Evolutionary conservation across 805 yeast genomes (phyloP), one percentile per base, ranked within the genome.

Genomic region (Saccharomycopsis oosterbeekiorum): DNA sequence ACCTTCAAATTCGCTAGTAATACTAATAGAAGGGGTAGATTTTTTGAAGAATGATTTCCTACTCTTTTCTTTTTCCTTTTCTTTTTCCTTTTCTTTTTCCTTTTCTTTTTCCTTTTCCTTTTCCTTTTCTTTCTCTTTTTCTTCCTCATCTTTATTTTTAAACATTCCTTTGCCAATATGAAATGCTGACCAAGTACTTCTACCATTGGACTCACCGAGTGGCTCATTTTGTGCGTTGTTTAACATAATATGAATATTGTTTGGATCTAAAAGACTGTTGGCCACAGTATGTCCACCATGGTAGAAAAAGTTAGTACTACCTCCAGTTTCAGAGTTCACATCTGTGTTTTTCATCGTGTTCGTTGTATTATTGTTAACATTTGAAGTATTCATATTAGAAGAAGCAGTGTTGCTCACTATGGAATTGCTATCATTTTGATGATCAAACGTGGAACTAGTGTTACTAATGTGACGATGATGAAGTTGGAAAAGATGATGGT

Each of bases 91-190:
- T 42, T 42, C 50, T 29, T 29, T 29, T 29, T 47, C 53, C 10
- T 47, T 47, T 47, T 47, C 53, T 47, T 47, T 34, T 47, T 47
- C 53, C 10, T 47, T 34, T 47, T 47, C 21, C 4, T 26, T 47
- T 24, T 47, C n/a, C n/a, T n/a, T n/a, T n/a, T n/a, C n/a, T 43
- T 43, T 43, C 19, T 47, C 53, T 21, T 47, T 47, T 47, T 47
- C 53, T 47, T 47, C 53, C 21, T 47, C 53, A 24, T 47, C 53
- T 47, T 47, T 47, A 15, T 26, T 47, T 24, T 47, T 47, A 26
- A 47, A 47, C 53, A 47, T 47, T 12, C 53, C 53, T 47, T 47
- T 47, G 12, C 53, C 53, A 21, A 47, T 47, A 47, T 47, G 53
- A 21, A 47, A 47, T 21, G 34, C 53, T 11, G 53, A 47, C 53